Percentiles rank a stretch among this genome's conserved stretches.
Evolutionary conservation across 495 filamentous ascomycete species (phyloP).

Genomic region (Saxophila tyrrhenica): DNA sequence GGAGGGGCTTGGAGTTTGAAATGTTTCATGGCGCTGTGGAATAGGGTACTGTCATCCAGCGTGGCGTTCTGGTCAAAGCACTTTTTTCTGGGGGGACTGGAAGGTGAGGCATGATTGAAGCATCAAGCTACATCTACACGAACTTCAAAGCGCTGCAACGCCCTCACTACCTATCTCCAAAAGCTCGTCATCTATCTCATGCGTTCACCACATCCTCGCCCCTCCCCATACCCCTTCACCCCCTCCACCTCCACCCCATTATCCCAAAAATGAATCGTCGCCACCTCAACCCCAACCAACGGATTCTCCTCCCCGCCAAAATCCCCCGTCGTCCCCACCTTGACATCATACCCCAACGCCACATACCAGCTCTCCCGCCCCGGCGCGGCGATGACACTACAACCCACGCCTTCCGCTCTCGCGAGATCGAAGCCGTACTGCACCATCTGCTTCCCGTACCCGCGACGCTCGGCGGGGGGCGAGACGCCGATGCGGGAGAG

Average conservation of each 20-base stretch:
- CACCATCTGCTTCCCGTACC: not conserved
- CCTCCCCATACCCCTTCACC: not conserved
- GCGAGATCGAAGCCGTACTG: not conserved
- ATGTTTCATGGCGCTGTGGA: too few relatives aligned
- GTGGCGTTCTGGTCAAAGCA: too few relatives aligned
- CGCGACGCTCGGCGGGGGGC: not conserved
- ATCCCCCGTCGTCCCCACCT: not conserved
- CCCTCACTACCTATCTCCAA: too few relatives aligned
- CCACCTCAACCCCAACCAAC: not conserved
- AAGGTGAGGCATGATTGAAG: too few relatives aligned
- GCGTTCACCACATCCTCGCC: too few relatives aligned
- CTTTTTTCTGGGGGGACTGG: too few relatives aligned
- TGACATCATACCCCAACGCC: conserved; percentile 1
- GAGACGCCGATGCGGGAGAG: not conserved
- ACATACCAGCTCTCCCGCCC: conserved; percentile 1
- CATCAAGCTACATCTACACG: too few relatives aligned
- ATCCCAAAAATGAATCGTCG: conserved; percentile 2
- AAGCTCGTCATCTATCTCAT: too few relatives aligned
- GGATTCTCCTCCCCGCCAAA: not conserved
- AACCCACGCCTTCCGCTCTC: not conserved
- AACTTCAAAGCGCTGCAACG: too few relatives aligned
- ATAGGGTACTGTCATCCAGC: too few relatives aligned
- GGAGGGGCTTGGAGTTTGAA: too few relatives aligned
- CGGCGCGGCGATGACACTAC: not conserved
- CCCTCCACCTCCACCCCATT: not conserved